Evolutionary conservation across 179 eudicot genomes (phyloP).

Genomic region (Spinacia oleracea): DNA sequence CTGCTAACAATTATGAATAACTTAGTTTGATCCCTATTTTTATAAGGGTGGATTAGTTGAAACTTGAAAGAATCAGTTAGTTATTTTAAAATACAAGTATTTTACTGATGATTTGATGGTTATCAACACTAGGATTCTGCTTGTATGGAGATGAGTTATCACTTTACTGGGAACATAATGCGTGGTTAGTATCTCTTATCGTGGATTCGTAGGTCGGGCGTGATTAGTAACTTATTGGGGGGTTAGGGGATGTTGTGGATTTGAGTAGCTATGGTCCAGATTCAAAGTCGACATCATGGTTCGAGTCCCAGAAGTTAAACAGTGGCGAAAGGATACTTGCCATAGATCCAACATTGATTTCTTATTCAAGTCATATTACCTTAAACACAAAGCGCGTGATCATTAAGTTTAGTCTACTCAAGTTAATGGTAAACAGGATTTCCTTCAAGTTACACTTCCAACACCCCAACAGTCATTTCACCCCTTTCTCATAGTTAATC

Average conservation of each 20-base stretch:
- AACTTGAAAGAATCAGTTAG: not conserved
- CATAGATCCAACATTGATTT: not conserved
- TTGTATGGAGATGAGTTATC: no score
- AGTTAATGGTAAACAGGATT: not conserved
- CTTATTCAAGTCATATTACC: not conserved
- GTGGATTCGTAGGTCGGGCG: not conserved
- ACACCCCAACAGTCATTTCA: not conserved
- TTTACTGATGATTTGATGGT: not conserved
- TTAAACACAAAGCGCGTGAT: not conserved
- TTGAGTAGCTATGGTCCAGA: no score
- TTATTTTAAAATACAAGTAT: not conserved
- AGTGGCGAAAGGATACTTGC: no score
- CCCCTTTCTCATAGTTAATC: not conserved
- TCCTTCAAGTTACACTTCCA: not conserved
- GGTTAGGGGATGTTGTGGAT: not conserved
- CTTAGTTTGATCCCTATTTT: not conserved
- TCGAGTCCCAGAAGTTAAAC: no score
- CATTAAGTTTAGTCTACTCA: not conserved
- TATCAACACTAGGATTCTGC: not conserved
- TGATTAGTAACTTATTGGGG: no score
- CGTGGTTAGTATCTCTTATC: not conserved
- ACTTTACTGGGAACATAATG: not conserved
- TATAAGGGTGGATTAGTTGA: not conserved
- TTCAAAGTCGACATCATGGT: no score
- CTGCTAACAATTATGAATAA: not conserved